Conservation (phyloP, 1,284 basidiomycete species). For the Calocybe gambosa region DNA sequence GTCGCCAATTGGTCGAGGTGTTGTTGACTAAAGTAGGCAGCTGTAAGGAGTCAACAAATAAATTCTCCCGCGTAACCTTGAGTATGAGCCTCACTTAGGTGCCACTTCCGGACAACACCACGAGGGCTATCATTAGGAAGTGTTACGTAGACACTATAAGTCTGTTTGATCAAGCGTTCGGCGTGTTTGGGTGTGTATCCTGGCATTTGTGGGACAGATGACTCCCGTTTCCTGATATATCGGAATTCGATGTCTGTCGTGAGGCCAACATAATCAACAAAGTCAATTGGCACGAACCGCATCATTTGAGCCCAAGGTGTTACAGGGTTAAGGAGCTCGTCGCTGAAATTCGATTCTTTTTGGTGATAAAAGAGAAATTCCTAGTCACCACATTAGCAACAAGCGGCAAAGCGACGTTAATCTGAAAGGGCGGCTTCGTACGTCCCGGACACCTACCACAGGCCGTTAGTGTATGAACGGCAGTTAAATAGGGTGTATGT, state of each 20-base stretch:
- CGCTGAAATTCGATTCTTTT: slow-evolving; percentile 61
- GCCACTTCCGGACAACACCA: slow-evolving; percentile 70
- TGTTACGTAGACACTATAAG: slow-evolving; percentile 74
- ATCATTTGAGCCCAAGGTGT: slow-evolving; percentile 73
- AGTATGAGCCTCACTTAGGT: slow-evolving; percentile 56
- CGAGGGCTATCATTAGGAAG: slow-evolving; percentile 60
- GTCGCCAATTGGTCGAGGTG: slow-evolving; percentile 61
- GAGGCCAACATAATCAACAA: background rate
- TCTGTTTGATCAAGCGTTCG: slow-evolving; percentile 71
- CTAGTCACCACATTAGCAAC: slow-evolving; percentile 28
- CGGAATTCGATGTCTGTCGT: slow-evolving; percentile 1
- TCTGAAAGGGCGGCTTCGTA: slow-evolving; percentile 29
- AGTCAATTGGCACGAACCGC: slow-evolving; percentile 35
- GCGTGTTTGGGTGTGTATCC: slow-evolving; percentile 31
- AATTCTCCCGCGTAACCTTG: slow-evolving; percentile 1
- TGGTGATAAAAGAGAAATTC: slow-evolving; percentile 82
- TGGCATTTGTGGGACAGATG: slow-evolving; percentile 14
- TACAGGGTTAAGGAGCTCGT: slow-evolving; percentile 57
- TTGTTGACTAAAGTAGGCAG: slow-evolving; percentile 76
- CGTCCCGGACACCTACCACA: slow-evolving; percentile 58
- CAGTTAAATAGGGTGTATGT: background rate
- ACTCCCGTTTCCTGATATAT: slow-evolving; percentile 13
- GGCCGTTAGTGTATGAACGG: slow-evolving; percentile 4
- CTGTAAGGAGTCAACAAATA: slow-evolving; percentile 28
- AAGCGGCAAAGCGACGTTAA: background rate